These are phyloP conservation scores for Trichocomaceae sp. DNA, from an alignment of 2,329 filamentous ascomycete genomes.

Conservation along the genomic window DNA sequence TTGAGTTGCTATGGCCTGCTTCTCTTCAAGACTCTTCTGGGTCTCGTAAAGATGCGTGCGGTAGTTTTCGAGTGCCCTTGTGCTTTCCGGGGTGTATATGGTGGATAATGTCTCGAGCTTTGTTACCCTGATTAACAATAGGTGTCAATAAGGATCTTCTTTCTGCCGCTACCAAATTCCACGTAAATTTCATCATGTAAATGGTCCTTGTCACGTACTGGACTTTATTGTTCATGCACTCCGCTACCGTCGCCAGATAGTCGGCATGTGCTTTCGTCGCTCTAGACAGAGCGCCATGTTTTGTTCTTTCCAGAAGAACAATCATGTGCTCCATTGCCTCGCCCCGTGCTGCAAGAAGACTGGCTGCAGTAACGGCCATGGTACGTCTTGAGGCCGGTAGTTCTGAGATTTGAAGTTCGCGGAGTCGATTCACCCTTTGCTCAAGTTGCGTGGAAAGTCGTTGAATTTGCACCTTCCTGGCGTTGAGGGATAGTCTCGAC, in stretches of 20 bases:
- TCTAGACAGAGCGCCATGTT: slow-evolving; percentile 32
- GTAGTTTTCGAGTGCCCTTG: slow-evolving; percentile 29
- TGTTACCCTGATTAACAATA: slow-evolving; percentile 24
- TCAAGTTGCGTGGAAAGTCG: slow-evolving; percentile 24
- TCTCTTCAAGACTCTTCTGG: slow-evolving; percentile 14
- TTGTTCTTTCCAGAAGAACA: slow-evolving; percentile 35
- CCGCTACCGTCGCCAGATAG: slow-evolving; percentile 33
- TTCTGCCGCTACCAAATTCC: background rate
- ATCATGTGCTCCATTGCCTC: slow-evolving; percentile 32
- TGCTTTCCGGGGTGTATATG: slow-evolving; percentile 34
- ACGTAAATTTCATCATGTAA: background rate
- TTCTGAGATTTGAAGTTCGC: slow-evolving; percentile 26
- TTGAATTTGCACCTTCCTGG: slow-evolving; percentile 1
- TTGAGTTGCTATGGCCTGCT: slow-evolving; percentile 22
- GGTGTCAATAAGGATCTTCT: background rate
- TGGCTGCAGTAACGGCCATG: slow-evolving; percentile 31
- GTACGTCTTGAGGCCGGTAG: slow-evolving; percentile 27
- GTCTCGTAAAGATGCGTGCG: slow-evolving; percentile 25
- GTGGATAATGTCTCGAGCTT: slow-evolving; percentile 31
- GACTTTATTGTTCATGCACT: slow-evolving; percentile 32
- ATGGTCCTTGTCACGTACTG: slow-evolving; percentile 22
- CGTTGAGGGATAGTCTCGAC: slow-evolving; percentile 6
- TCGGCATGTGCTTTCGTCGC: slow-evolving; percentile 35
- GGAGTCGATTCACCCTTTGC: slow-evolving; percentile 24
- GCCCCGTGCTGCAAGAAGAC: slow-evolving; percentile 27